These are phyloP conservation scores for Sporothrix inflata DNA, from an alignment of 2,329 filamentous ascomycete species.

Conservation along the genomic window DNA sequence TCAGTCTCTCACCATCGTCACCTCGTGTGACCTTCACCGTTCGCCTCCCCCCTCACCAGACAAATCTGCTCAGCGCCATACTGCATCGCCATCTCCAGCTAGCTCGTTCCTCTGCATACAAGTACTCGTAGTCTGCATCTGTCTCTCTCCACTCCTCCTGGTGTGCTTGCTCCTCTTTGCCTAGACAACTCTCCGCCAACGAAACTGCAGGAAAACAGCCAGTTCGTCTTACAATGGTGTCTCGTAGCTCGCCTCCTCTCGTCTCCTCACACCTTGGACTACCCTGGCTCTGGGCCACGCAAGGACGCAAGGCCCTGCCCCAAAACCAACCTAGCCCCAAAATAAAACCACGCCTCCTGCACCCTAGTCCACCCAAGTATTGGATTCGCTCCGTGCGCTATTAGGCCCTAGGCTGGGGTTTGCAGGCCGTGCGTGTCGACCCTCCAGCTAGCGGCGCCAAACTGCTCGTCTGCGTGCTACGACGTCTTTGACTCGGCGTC, in stretches of 20 bases:
- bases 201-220: not conserved
- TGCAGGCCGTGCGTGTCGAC: constrained; percentile 9
- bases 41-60: constrained; percentile 12
- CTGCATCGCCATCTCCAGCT: constrained; percentile 18
- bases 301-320: constrained; percentile 4
- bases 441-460: constrained; percentile 18
- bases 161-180: not conserved
- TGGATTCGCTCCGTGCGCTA: constrained; percentile 28
- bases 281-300: not conserved
- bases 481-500: not conserved
- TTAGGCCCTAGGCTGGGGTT: constrained; percentile 28
- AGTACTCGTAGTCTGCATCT: not conserved
- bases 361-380: constrained; percentile 26
- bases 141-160: constrained; percentile 11
- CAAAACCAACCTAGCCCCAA: constrained; percentile 20
- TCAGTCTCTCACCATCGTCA: not conserved
- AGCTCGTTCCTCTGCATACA: not conserved
- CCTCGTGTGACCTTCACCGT: not conserved
- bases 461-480: not conserved
- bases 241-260: not conserved
- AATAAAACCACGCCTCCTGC: constrained; percentile 13
- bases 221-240: not conserved
- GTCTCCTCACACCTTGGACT: not conserved
- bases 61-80: constrained; percentile 18
- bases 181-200: constrained; percentile 8